Base-by-base conservation (phyloP, 108 stramenopile species). In the Schizochytrium sp. region DNA sequence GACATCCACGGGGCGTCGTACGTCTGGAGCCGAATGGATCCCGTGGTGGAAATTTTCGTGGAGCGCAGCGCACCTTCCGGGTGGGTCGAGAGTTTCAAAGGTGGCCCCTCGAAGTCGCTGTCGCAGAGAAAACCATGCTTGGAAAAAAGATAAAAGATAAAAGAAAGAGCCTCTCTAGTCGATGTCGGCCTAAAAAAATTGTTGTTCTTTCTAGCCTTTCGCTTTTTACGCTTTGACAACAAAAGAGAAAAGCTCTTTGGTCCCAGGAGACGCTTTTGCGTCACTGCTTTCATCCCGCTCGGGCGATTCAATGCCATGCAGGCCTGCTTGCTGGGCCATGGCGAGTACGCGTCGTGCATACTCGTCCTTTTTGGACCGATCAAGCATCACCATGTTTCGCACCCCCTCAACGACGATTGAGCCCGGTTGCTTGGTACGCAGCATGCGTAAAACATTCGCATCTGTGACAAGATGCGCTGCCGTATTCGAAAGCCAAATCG, bases 61-160 rank as follows among this genome's bases (percentile, higher is more conserved):
- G 95, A 92, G 0, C 94, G 91, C 5, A 96, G 87, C 19, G 95
- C 92, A 16, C 71, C 90, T 53, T 94, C 90, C 28, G 87, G 72
- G 69, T 94, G n/a, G n/a, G n/a, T n/a, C 95, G 55, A 69, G 60
- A 53, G 76, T 71, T 47, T 95, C 95, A 34, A 96, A 87, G n/a
- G 72, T 90, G 5, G 44, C 59, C n/a, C n/a, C n/a, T n/a, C n/a
- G n/a, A n/a, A n/a, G n/a, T n/a, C n/a, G n/a, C n/a, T n/a, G n/a
- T n/a, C n/a, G n/a, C n/a, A n/a, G n/a, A n/a, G n/a, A n/a, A n/a
- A n/a, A n/a, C n/a, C n/a, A n/a, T n/a, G n/a, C n/a, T n/a, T n/a
- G n/a, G n/a, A n/a, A n/a, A n/a, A n/a, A n/a, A n/a, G n/a, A n/a
- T n/a, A n/a, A n/a, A n/a, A n/a, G n/a, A n/a, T n/a, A n/a, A 34